Base-by-base conservation (phyloP, 441 rosid species). In the Gossypium lobatum region DNA sequence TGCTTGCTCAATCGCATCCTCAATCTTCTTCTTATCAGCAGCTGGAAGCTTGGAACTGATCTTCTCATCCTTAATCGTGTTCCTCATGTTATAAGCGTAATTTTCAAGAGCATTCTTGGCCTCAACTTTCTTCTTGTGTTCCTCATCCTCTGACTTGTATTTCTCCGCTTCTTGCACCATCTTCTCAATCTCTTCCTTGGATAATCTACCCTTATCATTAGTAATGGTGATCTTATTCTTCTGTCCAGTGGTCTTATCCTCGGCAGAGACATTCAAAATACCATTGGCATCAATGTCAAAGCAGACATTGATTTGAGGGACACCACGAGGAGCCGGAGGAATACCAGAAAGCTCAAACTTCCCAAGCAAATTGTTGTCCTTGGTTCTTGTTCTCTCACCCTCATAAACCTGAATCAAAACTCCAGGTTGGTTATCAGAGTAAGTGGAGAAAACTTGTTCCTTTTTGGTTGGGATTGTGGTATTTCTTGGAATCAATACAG, bases 151-250 rank as follows among this genome's bases (percentile, higher is more conserved):
- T 0, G 91, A 61, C 83, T 86, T 90, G 79, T 87, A 85, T 73
- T 86, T 89, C 87, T 91, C 96, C 1, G 93, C 92, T 70, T 91
- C 93, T 71, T 91, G 85, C 2, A 91, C 89, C 92, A 85, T 88
- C 84, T 91, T 82, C 79, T 87, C 87, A 28, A 85, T 85, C 79
- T 85, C 87, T 53, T 87, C 89, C 74, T 83, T 86, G 7, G 93
- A 87, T 0, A 87, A 79, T 71, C 96, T 82, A 16, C 91, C 96
- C 87, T 91, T 91, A 83, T 91, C 93, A 25, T 85, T 88, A 4
- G 91, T 91, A 69, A 89, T 88, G 34, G 93, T 88, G 23, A 89
- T 91, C 82, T 88, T 91, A 79, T 86, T 89, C 91, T 91, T 91
- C 82, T 91, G 93, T 8, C 93, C 89, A 0, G 93, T 85, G 31